These are phyloP conservation scores for Coniochaeta sp. DNA, from an alignment of 2,329 filamentous ascomycete species.

Conservation along the genomic window DNA sequence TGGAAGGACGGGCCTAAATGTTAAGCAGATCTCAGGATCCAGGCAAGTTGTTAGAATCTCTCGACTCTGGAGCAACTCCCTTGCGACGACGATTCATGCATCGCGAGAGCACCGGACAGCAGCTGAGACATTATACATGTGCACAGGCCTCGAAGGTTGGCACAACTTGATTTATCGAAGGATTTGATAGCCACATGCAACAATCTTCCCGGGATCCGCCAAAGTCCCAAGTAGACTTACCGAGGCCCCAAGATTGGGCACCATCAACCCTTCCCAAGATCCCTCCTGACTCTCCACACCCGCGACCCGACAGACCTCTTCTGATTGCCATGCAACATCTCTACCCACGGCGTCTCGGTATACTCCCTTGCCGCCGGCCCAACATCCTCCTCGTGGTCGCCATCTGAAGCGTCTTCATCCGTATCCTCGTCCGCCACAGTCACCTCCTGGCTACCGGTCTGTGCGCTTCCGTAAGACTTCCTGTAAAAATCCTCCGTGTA, in stretches of 20 bases:
- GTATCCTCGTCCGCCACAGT: constrained; percentile 27
- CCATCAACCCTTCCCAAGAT: constrained; percentile 38
- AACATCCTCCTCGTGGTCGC: constrained; percentile 17
- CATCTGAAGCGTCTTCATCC: constrained; percentile 23
- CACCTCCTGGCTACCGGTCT: constrained; percentile 17
- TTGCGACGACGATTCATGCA: too few relatives aligned
- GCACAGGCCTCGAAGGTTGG: too few relatives aligned
- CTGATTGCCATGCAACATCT: constrained; percentile 46
- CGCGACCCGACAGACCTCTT: constrained; percentile 50
- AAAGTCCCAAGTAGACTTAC: too few relatives aligned
- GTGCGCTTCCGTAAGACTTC: constrained; percentile 18
- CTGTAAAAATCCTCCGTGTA: constrained; percentile 56
- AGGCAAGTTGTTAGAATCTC: too few relatives aligned
- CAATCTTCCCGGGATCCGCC: too few relatives aligned
- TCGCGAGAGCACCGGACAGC: too few relatives aligned
- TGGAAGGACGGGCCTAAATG: not conserved
- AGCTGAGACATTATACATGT: too few relatives aligned
- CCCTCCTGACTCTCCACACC: constrained; percentile 58
- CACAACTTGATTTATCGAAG: too few relatives aligned
- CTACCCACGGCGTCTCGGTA: constrained; percentile 48
- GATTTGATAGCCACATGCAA: too few relatives aligned
- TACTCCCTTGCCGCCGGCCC: constrained; percentile 11
- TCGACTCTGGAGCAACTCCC: too few relatives aligned
- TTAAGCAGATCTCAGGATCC: too few relatives aligned
- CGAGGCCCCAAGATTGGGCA: too few relatives aligned